phyloP scores from a whole-genome alignment of 2,329 filamentous ascomycete genomes.

The Pseudophaeomoniella oleicola region DNA sequence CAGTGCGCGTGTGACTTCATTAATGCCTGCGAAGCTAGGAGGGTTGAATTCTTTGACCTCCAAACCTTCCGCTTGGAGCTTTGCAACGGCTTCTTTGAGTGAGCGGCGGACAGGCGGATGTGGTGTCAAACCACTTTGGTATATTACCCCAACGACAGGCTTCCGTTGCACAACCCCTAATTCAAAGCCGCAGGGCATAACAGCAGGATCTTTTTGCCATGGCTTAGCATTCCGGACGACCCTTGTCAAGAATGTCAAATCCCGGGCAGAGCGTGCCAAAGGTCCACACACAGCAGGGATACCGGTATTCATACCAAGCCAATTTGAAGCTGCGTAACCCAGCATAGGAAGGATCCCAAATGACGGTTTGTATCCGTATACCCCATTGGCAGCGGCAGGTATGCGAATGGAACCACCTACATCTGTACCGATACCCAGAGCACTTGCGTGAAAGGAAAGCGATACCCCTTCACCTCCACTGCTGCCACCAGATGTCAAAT shows the following conservation, averaged over 20 bases:
- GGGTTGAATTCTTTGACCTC: slow-evolving; percentile 17
- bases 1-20: slow-evolving; percentile 17
- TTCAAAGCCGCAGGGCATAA: slow-evolving; percentile 4
- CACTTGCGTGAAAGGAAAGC: slow-evolving; percentile 41
- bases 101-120: neutral
- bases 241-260: slow-evolving; percentile 12
- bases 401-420: slow-evolving; percentile 34
- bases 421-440: slow-evolving; percentile 50
- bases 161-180: slow-evolving; percentile 7
- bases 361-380: slow-evolving; percentile 36
- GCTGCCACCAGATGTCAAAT: slow-evolving; percentile 47
- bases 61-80: slow-evolving; percentile 12
- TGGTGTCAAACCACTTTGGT: neutral
- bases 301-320: slow-evolving; percentile 16
- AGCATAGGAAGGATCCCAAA: slow-evolving; percentile 18
- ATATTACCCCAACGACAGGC: slow-evolving; percentile 16
- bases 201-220: slow-evolving; percentile 7
- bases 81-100: neutral
- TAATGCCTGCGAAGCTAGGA: slow-evolving; percentile 17
- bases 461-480: slow-evolving; percentile 52
- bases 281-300: slow-evolving; percentile 16
- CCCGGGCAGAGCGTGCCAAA: slow-evolving; percentile 14
- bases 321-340: slow-evolving; percentile 17
- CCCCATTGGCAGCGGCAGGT: slow-evolving; percentile 35
- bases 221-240: slow-evolving; percentile 12